Conservation (phyloP, 768 basidiomycete genomes). For the Lentinula detonsa region DNA sequence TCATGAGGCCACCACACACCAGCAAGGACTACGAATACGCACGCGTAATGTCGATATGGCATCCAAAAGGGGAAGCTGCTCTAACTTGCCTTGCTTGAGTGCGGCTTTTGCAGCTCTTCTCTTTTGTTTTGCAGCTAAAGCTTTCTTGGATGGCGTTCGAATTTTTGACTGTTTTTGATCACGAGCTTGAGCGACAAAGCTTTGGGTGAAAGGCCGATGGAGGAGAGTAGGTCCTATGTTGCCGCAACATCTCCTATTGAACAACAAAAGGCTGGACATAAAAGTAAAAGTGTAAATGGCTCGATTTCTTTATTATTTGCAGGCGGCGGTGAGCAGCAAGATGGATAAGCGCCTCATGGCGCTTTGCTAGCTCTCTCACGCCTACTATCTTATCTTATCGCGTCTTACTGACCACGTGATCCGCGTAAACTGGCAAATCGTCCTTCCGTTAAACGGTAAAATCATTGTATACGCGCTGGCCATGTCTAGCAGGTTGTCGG, state of each 20-base stretch:
- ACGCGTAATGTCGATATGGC: constrained; percentile 72
- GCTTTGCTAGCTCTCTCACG: too few species aligned
- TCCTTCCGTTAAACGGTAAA: too few species aligned
- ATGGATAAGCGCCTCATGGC: too few species aligned
- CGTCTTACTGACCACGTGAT: too few species aligned
- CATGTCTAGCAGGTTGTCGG: constrained; percentile 44
- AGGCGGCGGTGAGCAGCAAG: too few species aligned
- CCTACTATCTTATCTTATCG: too few species aligned
- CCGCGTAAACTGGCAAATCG: too few species aligned
- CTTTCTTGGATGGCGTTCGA: constrained; percentile 63
- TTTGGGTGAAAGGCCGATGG: constrained; percentile 49
- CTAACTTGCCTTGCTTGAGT: constrained; percentile 52
- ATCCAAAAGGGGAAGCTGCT: constrained; percentile 60
- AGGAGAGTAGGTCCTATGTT: background rate
- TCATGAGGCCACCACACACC: constrained; percentile 1
- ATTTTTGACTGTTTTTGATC: constrained; percentile 45
- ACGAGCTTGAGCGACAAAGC: constrained; percentile 37
- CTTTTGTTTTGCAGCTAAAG: constrained; percentile 57
- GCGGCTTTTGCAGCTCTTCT: constrained; percentile 49
- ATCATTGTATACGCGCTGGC: background rate
- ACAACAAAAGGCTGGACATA: background rate
- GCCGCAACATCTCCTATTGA: background rate
- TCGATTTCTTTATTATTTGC: too few species aligned
- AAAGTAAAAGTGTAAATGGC: background rate
- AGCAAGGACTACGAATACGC: constrained; percentile 1